Base-by-base conservation (phyloP, 2,329 filamentous ascomycete species). In the Lachnum nothofagi region DNA sequence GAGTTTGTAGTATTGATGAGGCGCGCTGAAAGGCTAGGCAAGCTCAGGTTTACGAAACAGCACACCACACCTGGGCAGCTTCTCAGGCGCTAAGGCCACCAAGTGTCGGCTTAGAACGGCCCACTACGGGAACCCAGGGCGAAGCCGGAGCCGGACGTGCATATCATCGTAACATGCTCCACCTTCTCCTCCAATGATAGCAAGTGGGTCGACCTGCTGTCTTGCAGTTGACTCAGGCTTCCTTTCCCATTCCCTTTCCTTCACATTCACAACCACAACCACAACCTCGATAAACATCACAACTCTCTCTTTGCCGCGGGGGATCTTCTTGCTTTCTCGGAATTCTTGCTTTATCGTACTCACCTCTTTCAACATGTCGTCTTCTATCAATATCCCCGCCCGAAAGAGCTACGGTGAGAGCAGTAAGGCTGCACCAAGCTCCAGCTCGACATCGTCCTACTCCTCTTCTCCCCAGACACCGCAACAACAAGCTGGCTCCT, bases 381-480 rank as follows among this genome's bases (percentile, higher is more conserved):
- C 82, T 51, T 85, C 82, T 52, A 88, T 88, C 69, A 74, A 77
- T 56, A 88, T 89, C 59, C 84, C 83, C 3, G 65, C 69, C 17
- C 55, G 69, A 75, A 53, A 65, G 63, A 55, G 58, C 59, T 59
- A 67, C 68, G 54, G 69, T 61, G 60, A 65, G 49, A 58, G 55
- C 45, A 62, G 56, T 54, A 77, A 80, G 64, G 68, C 72, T 55
- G 67, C 55, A 39, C 31, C 53, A 9, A 61, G 57, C 51, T 58
- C 53, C 56, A 75, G 72, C 62, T 78, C 75, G 27, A 75, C 77
- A 2, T 80, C 78, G 22, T 77, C 78, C 17, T 77, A 77, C 63
- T 78, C 78, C n/a, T 79, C 70, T 60, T 77, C 78, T 17, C 72
- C 74, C 25, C 73, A 71, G 58, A 76, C 76, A 23, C 70, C 73